Evolutionary conservation across 116 monocot genomes (phyloP), one percentile per base, ranked within the genome.

Genomic region (Phalaenopsis hybrid): DNA sequence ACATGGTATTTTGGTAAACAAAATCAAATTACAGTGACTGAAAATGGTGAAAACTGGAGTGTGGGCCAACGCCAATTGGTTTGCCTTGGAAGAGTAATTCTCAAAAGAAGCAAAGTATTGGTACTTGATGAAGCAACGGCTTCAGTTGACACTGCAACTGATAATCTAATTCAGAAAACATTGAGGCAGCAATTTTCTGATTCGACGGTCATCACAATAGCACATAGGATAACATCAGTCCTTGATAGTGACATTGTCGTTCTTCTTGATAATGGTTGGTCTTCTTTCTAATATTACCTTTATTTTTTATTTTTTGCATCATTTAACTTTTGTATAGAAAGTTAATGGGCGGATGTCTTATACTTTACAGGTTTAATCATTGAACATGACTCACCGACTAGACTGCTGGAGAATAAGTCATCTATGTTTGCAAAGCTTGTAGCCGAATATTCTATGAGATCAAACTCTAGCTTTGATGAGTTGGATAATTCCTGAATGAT

Each of bases 111-210:
- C 95, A 83, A 76, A 59, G 95, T 98, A 77, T 76, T 98, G 59
- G 98, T 98, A 75, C 93, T 98, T 78, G 98, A 98, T 87, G 98
- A 98, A 83, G 98, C 98, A 44, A 98, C 98, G 44, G 98, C 98
- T 41, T 98, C 98, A 23, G 95, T 98, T 75, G 98, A 98, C 79
- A 90, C 95, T 4, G 93, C 98, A 34, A 98, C 98, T 8, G 98
- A 98, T 80, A 95, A 93, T 82, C 85, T 98, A 44, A 92, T 98
- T 65, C 98, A 98, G 87, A 93, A 88, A 78, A 95, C 93, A 76
- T 91, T 98, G 37, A 85, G 98, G 59, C 89, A 83, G 10, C 95
- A 98, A 74, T 98, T 98, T 44, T 82, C 48, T 67, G 84, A 92
- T 69, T 93, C 95, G 81, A 95, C 98, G 5, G 94, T 98, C 49